phyloP scores from a whole-genome alignment of 2,329 filamentous ascomycete species.

The Pestalotiopsis sp. region DNA sequence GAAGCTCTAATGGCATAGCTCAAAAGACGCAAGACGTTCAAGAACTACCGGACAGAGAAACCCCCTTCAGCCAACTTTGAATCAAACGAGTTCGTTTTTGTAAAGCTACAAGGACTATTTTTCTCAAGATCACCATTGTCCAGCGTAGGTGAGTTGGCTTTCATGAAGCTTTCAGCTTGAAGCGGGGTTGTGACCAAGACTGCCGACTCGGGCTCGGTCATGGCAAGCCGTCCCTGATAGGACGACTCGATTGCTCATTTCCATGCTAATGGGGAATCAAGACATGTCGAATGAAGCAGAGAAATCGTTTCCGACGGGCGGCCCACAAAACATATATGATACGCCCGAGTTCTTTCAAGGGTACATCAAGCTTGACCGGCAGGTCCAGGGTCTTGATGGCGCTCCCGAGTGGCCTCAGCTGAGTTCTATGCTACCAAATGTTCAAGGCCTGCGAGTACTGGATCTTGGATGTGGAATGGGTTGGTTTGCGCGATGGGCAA shows the following conservation, averaged over 20 bases:
- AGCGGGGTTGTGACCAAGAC: background rate
- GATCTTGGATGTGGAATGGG: slow-evolving; percentile 51
- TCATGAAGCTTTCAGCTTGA: background rate
- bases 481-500: slow-evolving; percentile 47
- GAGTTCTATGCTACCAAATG: slow-evolving; percentile 38
- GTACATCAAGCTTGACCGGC: slow-evolving; percentile 44
- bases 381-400: slow-evolving; percentile 39
- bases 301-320: background rate
- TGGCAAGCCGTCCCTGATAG: too few relatives aligned
- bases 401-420: slow-evolving; percentile 48
- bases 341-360: slow-evolving; percentile 41
- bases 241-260: background rate
- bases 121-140: background rate
- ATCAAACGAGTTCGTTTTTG: too few relatives aligned
- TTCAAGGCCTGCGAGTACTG: slow-evolving; percentile 35
- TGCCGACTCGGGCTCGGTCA: background rate
- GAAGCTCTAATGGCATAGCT: too few relatives aligned
- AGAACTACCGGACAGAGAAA: too few relatives aligned
- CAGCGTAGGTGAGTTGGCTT: background rate
- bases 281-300: slow-evolving; percentile 3
- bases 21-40: too few relatives aligned
- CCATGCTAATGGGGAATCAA: background rate
- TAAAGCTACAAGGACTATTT: background rate
- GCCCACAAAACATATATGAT: slow-evolving; percentile 6
- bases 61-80: too few relatives aligned